A percentile compares a stretch with the other conserved stretches of the same genome.
These are phyloP conservation scores for Saturnispora sekii DNA, from an alignment of 805 yeast genomes.

Conservation along the genomic window DNA sequence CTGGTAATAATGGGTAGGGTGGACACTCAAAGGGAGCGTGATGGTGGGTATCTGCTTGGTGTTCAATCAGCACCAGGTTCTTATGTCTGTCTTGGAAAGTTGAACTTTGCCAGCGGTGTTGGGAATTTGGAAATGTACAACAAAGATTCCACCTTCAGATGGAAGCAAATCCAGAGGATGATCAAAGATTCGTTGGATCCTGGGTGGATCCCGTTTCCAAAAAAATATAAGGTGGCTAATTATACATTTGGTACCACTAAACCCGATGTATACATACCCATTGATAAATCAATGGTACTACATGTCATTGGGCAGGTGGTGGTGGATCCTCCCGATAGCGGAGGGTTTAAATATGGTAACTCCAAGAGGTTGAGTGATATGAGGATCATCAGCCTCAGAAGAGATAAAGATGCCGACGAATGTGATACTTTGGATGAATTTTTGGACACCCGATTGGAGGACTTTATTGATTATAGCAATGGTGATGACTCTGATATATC, in stretches of 20 bases:
- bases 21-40: background rate
- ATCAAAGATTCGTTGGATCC: conserved; percentile 40
- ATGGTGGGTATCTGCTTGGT: conserved; percentile 5
- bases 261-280: conserved; percentile 35
- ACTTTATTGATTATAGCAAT: conserved; percentile 1
- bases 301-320: background rate
- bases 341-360: conserved; percentile 4
- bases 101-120: conserved; percentile 1
- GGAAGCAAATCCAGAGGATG: conserved; percentile 43
- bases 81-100: conserved; percentile 4
- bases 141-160: conserved; percentile 28
- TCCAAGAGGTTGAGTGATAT: conserved; percentile 1
- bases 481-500: background rate
- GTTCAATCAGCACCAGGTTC: background rate
- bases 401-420: conserved; percentile 5
- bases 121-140: conserved; percentile 1
- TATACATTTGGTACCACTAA: conserved; percentile 47
- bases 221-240: conserved; percentile 12
- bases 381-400: background rate
- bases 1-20: conserved; percentile 64
- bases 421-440: conserved; percentile 1
- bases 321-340: conserved; percentile 8
- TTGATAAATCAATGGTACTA: background rate
- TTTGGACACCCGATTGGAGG: background rate
- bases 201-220: background rate